phyloP scores from a whole-genome alignment of 805 yeast species.

The Pichia heedii region DNA sequence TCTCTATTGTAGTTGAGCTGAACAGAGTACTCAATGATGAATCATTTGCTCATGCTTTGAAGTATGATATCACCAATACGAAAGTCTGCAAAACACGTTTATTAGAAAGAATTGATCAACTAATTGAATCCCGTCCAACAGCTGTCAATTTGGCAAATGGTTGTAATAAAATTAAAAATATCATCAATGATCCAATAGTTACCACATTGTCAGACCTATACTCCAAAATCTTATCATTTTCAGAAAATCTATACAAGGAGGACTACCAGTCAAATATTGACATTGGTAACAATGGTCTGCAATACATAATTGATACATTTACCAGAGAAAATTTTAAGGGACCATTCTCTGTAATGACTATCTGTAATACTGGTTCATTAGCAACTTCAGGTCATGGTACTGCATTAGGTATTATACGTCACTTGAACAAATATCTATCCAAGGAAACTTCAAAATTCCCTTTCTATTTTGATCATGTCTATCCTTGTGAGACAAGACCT shows the following conservation, averaged over 20 bases:
- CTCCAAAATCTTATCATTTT: conserved; percentile 32
- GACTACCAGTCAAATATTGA: conserved; percentile 71
- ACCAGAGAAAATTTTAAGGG: conserved; percentile 42
- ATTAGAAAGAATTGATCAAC: conserved; percentile 44
- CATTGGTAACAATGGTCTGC: conserved; percentile 75
- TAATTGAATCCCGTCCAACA: conserved; percentile 81
- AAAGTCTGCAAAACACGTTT: conserved; percentile 31
- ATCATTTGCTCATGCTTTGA: conserved; percentile 17
- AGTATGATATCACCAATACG: conserved; percentile 14
- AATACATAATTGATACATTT: conserved; percentile 46
- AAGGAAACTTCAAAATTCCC: conserved; percentile 27
- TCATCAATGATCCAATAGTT: conserved; percentile 13
- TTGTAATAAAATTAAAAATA: conserved; percentile 38
- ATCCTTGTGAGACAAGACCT: conserved; percentile 91
- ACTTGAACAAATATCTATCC: conserved; percentile 36
- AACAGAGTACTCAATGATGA: conserved; percentile 22
- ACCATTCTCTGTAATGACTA: conserved; percentile 75
- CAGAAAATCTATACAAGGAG: conserved; percentile 53
- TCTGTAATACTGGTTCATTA: conserved; percentile 92
- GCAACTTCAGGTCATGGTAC: conserved; percentile 99
- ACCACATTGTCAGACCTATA: conserved; percentile 22
- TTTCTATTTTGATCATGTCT: conserved; percentile 59
- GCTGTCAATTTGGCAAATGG: conserved; percentile 90
- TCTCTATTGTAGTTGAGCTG: conserved; percentile 72
- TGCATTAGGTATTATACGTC: conserved; percentile 84